Percentiles rank a stretch among this genome's conserved stretches.
These are phyloP conservation scores for Fusarium sp. DNA, from an alignment of 2,329 filamentous ascomycete genomes.

Conservation along the genomic window DNA sequence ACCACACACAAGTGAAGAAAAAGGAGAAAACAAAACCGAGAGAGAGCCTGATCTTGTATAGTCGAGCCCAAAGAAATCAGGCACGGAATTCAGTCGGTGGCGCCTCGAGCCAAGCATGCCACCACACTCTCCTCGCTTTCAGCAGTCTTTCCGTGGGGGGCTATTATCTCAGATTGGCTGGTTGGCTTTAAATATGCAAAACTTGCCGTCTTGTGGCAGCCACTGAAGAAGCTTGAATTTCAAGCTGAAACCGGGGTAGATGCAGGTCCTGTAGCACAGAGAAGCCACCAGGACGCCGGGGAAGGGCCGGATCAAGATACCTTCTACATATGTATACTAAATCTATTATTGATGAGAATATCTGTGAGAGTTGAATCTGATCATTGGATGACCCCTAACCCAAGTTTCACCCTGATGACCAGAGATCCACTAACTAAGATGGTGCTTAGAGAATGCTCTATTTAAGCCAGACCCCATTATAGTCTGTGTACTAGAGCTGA, in stretches of 20 bases:
- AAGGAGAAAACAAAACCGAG: background rate
- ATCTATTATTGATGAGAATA: background rate
- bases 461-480: background rate
- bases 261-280: background rate
- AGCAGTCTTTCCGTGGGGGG: background rate
- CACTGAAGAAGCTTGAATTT: background rate
- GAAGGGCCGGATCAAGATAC: background rate
- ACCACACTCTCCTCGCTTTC: background rate
- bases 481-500: background rate
- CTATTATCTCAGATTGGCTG: background rate
- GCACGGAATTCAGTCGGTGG: background rate
- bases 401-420: background rate
- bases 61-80: background rate
- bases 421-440: background rate
- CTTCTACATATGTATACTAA: background rate
- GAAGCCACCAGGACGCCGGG: background rate
- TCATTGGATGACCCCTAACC: background rate
- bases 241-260: background rate
- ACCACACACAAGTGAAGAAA: accelerated
- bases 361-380: background rate
- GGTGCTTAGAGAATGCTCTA: background rate
- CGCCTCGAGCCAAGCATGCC: background rate
- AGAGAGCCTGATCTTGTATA: background rate
- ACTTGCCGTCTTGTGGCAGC: background rate
- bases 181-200: background rate